These are phyloP conservation scores for Candida maris DNA, from an alignment of 805 yeast genomes.

Conservation along the genomic window DNA sequence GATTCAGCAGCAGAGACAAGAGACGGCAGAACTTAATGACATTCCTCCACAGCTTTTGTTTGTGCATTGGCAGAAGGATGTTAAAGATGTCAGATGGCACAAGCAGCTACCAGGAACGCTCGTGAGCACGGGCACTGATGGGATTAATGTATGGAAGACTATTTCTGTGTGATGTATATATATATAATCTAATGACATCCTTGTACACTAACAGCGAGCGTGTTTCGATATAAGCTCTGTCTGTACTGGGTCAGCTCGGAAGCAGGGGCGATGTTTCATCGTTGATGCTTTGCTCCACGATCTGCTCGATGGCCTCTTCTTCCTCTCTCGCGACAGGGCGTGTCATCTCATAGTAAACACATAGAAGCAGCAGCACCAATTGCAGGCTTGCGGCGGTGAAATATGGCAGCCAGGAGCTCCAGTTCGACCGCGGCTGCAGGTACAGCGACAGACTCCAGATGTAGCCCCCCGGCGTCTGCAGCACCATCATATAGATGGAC, in stretches of 20 bases:
- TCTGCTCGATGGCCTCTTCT: constrained; percentile 16
- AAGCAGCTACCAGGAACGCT: constrained; percentile 93
- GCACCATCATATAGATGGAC: constrained; percentile 74
- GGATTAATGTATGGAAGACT: constrained; percentile 93
- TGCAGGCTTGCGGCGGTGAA: constrained; percentile 69
- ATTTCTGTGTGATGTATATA: constrained; percentile 66
- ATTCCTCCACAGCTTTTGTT: constrained; percentile 94
- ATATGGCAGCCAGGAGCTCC: constrained; percentile 87
- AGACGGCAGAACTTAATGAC: constrained; percentile 74
- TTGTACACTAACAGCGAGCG: neutral
- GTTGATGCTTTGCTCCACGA: constrained; percentile 14
- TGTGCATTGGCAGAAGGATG: constrained; percentile 98
- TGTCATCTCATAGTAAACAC: constrained; percentile 45
- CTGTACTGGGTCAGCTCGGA: constrained; percentile 1
- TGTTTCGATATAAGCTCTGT: constrained; percentile 3
- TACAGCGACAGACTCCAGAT: constrained; percentile 73
- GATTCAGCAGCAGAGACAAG: constrained; percentile 77
- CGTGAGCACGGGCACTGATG: constrained; percentile 93
- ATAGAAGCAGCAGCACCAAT: constrained; percentile 56
- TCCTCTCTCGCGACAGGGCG: constrained; percentile 22
- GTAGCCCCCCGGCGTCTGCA: constrained; percentile 89
- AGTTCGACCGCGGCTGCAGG: constrained; percentile 67
- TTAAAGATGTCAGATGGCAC: constrained; percentile 98
- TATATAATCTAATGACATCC: neutral
- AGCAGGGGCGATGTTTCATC: constrained; percentile 12